A percentile compares a stretch with the other conserved stretches of the same genome.
phyloP scores from a whole-genome alignment of 1,284 basidiomycete genomes.

The Leucoagaricus sp. region DNA sequence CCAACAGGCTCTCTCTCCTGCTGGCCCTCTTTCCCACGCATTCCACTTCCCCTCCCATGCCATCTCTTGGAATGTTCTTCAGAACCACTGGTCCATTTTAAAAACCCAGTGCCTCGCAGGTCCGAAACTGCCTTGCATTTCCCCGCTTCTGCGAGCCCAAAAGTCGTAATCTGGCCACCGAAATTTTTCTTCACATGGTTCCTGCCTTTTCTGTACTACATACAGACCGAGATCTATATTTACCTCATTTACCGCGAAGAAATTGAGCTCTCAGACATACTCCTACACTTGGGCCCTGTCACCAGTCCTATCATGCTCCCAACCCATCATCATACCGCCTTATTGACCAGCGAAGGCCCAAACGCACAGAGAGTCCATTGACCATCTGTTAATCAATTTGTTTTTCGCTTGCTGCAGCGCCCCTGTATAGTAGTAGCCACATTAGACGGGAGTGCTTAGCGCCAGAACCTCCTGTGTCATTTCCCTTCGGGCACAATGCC shows the following conservation, averaged over 20 bases:
- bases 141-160: background rate
- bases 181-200: constrained; percentile 6
- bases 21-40: constrained; percentile 38
- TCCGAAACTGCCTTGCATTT: background rate
- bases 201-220: background rate
- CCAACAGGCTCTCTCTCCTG: constrained; percentile 28
- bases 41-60: constrained; percentile 24
- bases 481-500: background rate
- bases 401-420: background rate
- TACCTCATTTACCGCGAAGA: background rate
- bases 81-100: constrained; percentile 10
- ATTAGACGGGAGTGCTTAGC: background rate
- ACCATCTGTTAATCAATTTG: constrained; percentile 1
- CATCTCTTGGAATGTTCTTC: constrained; percentile 15
- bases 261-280: background rate
- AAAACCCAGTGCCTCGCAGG: background rate
- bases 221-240: background rate
- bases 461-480: background rate
- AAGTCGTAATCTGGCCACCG: background rate
- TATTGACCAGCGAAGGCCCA: background rate
- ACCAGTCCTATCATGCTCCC: too few relatives aligned
- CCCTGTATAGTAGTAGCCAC: background rate
- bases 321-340: background rate
- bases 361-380: background rate
- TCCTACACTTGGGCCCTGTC: too few relatives aligned